Evolutionary conservation across 108 stramenopile genomes (phyloP).

Genomic region (Schizochytrium sp.): DNA sequence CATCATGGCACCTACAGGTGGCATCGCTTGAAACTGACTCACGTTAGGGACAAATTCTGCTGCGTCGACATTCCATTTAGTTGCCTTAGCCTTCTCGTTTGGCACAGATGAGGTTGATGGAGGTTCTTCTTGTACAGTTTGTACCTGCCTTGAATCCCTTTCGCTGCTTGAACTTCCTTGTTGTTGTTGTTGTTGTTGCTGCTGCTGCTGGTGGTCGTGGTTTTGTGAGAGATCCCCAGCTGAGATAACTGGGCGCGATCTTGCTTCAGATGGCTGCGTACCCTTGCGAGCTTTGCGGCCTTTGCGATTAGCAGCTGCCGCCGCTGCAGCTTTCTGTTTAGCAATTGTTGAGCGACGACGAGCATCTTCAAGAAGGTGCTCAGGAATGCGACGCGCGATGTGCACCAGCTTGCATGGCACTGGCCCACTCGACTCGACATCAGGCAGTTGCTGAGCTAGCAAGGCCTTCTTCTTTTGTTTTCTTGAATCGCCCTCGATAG

Average conservation of each 20-base stretch:
- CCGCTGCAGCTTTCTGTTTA: not conserved
- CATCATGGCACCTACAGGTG: too few species aligned
- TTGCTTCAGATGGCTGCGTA: too few species aligned
- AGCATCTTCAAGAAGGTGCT: not conserved
- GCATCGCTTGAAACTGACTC: not conserved
- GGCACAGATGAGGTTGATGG: not conserved
- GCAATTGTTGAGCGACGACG: not conserved
- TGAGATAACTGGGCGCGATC: too few species aligned
- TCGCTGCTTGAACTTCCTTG: too few species aligned
- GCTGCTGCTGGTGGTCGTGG: too few species aligned
- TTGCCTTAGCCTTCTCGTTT: not conserved
- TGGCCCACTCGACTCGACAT: not conserved
- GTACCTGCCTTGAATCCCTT: too few species aligned
- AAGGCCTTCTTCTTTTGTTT: not conserved
- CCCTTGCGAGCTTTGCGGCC: not conserved
- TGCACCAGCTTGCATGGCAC: not conserved
- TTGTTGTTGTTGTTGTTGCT: too few species aligned
- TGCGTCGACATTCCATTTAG: slow-evolving; percentile 10
- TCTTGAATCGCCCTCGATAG: not conserved
- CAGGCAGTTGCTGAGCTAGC: not conserved
- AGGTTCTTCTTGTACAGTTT: too few species aligned
- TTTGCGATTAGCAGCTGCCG: not conserved
- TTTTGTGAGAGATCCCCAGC: too few species aligned
- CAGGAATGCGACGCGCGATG: not conserved
- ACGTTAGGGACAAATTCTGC: not conserved